phyloP scores from a whole-genome alignment of 768 basidiomycete genomes.

The Tylopilus intermedius region DNA sequence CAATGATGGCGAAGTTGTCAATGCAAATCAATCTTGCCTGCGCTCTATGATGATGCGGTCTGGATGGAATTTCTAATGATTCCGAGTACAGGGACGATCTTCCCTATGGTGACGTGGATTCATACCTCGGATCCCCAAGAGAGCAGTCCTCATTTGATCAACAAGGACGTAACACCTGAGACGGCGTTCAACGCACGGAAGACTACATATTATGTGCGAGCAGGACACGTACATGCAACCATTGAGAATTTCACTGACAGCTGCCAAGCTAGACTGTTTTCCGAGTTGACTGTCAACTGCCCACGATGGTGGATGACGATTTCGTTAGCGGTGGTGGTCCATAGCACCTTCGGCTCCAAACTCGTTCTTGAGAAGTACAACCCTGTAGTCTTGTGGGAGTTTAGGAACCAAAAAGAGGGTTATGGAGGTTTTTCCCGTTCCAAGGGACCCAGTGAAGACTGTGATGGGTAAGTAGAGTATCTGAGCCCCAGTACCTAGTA shows the following conservation, averaged over 20 bases:
- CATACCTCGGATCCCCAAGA: constrained; percentile 80
- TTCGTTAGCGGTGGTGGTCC: background rate
- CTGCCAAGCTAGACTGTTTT: constrained; percentile 73
- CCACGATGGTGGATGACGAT: constrained; percentile 1
- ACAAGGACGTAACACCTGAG: constrained; percentile 88
- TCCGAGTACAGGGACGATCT: background rate
- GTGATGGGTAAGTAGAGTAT: constrained; percentile 68
- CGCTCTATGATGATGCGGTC: constrained; percentile 95
- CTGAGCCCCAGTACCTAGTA: background rate
- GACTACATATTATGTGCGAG: background rate
- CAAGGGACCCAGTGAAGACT: constrained; percentile 90
- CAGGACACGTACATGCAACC: constrained; percentile 74
- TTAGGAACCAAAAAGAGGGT: constrained; percentile 81
- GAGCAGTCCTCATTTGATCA: constrained; percentile 90
- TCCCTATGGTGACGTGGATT: background rate
- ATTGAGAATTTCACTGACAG: constrained; percentile 90
- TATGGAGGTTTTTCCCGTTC: constrained; percentile 73
- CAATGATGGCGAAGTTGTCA: background rate
- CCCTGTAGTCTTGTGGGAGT: constrained; percentile 80
- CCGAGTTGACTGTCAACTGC: constrained; percentile 89
- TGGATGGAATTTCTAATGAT: constrained; percentile 70
- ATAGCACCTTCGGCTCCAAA: constrained; percentile 82
- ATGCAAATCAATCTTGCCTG: constrained; percentile 50
- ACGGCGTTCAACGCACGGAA: background rate
- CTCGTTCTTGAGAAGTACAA: constrained; percentile 92